Conservation (phyloP, 208 protist genomes). For the Trypanosoma caninum region DNA sequence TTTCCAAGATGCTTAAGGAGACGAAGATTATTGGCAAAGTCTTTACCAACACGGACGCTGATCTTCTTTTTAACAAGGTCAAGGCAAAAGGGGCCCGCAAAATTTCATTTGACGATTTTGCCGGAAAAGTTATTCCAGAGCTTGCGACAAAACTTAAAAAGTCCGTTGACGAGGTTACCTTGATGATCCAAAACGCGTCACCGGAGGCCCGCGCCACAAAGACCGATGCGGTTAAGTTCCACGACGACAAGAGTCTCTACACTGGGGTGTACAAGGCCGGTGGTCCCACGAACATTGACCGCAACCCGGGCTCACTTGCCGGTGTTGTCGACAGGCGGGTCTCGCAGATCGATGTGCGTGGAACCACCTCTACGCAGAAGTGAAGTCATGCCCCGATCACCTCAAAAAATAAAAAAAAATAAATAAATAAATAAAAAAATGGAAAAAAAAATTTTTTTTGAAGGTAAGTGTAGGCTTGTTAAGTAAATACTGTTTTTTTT, state of each 20-base stretch:
- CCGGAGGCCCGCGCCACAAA: conserved; percentile 78
- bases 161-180: conserved; percentile 55
- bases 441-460: conserved; percentile 16
- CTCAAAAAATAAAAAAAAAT: conserved; percentile 23
- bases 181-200: conserved; percentile 38
- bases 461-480: background rate
- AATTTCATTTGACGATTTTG: conserved; percentile 76
- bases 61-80: conserved; percentile 90
- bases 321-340: conserved; percentile 86
- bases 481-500: conserved; percentile 2
- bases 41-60: conserved; percentile 87
- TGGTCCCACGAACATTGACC: conserved; percentile 89
- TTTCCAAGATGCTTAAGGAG: conserved; percentile 92
- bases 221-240: conserved; percentile 83
- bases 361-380: conserved; percentile 74
- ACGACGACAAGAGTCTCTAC: conserved; percentile 90
- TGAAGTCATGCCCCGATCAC: conserved; percentile 28
- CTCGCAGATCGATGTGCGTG: conserved; percentile 59
- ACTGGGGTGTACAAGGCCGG: conserved; percentile 88
- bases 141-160: conserved; percentile 88
- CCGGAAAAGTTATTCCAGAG: conserved; percentile 66
- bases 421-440: background rate
- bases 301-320: conserved; percentile 74
- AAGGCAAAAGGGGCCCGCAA: conserved; percentile 89
- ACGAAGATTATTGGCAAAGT: conserved; percentile 86